A percentile compares a stretch with the other conserved stretches of the same genome.
phyloP scores from a whole-genome alignment of 306 rosid species.

The Vigna angularis region DNA sequence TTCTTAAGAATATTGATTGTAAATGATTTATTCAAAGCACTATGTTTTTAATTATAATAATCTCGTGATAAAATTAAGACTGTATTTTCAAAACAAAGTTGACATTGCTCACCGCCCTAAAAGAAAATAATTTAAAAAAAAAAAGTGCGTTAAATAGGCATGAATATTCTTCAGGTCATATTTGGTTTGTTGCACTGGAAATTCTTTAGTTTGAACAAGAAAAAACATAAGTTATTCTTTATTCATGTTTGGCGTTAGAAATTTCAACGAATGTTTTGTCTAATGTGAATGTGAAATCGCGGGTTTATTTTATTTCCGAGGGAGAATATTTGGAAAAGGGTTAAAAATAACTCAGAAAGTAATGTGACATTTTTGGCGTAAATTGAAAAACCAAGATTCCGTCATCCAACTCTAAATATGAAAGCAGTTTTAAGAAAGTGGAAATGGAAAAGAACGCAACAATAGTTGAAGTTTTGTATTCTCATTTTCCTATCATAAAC shows the following conservation, averaged over 20 bases:
- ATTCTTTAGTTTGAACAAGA: too few species aligned
- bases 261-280: neutral
- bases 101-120: too few species aligned
- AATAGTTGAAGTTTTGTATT: neutral
- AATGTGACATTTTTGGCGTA: neutral
- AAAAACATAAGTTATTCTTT: too few species aligned
- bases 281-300: neutral
- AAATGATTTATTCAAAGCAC: too few species aligned
- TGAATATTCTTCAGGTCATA: too few species aligned
- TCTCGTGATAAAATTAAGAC: too few species aligned
- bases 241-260: neutral
- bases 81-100: too few species aligned
- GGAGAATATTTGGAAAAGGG: neutral
- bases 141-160: too few species aligned
- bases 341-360: neutral
- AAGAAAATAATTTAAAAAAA: too few species aligned
- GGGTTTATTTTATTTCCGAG: neutral
- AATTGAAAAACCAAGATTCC: conserved; percentile 1
- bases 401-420: neutral
- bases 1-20: too few species aligned
- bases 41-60: too few species aligned
- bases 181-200: too few species aligned
- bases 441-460: neutral
- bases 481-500: neutral
- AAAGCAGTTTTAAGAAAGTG: neutral